phyloP scores from a whole-genome alignment of 2,329 filamentous ascomycete species.

The Beauveria asiatica region DNA sequence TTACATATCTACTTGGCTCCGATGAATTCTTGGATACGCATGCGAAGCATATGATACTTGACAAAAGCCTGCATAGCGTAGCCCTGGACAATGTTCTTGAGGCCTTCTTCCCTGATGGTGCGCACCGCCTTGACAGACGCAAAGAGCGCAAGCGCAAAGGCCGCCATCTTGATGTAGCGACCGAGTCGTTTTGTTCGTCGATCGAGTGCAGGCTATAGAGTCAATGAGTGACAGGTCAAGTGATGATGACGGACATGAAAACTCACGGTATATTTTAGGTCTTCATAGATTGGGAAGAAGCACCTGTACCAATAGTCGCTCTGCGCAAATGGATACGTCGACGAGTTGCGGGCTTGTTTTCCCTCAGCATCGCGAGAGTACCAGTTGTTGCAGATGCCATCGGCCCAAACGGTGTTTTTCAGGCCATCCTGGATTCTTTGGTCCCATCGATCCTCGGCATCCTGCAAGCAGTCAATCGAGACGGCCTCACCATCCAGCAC shows the following conservation, averaged over 20 bases:
- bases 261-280: slow-evolving; percentile 27
- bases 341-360: slow-evolving; percentile 24
- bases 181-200: neutral
- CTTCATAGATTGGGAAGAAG: slow-evolving; percentile 25
- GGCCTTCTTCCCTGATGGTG: neutral
- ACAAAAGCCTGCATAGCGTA: slow-evolving; percentile 6
- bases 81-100: neutral
- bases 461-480: slow-evolving; percentile 23
- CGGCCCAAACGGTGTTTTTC: slow-evolving; percentile 25
- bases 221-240: neutral
- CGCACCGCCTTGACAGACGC: slow-evolving; percentile 2
- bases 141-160: neutral
- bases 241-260: neutral
- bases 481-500: slow-evolving; percentile 25
- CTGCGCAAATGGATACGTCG: slow-evolving; percentile 29
- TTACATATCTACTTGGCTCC: neutral
- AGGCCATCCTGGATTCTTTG: slow-evolving; percentile 24
- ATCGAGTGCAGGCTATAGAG: neutral
- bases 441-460: slow-evolving; percentile 27
- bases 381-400: slow-evolving; percentile 29
- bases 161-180: slow-evolving; percentile 1
- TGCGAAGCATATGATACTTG: slow-evolving; percentile 6
- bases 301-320: slow-evolving; percentile 27
- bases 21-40: neutral
- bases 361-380: slow-evolving; percentile 22